Conservation (phyloP, 2,329 filamentous ascomycete genomes). For the Aureobasidium vineae region DNA sequence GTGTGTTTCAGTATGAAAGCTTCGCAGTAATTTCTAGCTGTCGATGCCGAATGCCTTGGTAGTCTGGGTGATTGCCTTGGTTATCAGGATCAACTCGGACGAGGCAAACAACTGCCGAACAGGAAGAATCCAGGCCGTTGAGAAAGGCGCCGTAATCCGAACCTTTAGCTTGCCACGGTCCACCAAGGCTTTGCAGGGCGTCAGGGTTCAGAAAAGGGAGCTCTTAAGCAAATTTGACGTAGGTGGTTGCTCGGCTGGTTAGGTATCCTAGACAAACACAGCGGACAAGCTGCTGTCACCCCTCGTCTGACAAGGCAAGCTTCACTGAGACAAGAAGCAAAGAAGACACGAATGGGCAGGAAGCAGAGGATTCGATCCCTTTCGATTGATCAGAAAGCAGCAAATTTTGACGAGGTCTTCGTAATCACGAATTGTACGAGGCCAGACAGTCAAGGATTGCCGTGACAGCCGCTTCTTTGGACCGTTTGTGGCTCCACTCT, state of each 20-base stretch:
- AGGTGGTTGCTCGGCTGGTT: conserved; percentile 16
- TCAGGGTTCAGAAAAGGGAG: conserved; percentile 9
- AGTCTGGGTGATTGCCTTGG: not conserved
- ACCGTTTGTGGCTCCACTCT: conserved; percentile 12
- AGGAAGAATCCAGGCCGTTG: not conserved
- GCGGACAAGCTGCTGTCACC: not conserved
- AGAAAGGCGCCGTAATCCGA: not conserved
- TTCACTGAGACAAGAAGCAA: not conserved
- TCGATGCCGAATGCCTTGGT: not conserved
- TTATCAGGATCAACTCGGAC: not conserved
- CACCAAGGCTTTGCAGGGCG: not conserved
- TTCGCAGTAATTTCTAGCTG: not conserved
- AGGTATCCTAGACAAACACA: conserved; percentile 15
- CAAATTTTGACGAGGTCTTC: not conserved
- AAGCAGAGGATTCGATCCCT: not conserved
- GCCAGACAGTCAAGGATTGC: conserved; percentile 18
- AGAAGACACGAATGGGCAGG: not conserved
- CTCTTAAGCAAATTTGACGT: conserved; percentile 12
- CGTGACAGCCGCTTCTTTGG: conserved; percentile 11
- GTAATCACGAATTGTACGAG: conserved; percentile 2
- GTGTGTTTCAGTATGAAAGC: conserved; percentile 10
- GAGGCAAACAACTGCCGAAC: conserved; percentile 7
- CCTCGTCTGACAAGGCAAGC: not conserved
- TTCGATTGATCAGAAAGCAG: not conserved
- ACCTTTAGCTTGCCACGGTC: not conserved